Evolutionary conservation across 139 green algal genomes (phyloP).

Genomic region (Desmodesmus armatus): DNA sequence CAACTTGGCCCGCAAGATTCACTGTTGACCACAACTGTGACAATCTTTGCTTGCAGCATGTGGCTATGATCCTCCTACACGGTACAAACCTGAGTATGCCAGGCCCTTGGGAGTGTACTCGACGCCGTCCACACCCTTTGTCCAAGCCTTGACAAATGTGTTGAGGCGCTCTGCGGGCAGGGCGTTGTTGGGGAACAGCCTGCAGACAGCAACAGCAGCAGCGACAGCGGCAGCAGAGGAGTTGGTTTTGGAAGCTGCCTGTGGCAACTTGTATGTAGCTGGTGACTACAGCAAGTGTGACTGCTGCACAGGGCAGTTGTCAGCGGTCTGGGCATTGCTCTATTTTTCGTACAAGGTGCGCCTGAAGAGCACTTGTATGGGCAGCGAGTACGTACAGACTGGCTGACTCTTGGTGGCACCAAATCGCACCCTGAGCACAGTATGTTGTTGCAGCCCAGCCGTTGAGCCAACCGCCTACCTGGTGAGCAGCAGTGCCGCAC

Average conservation of each 20-base stretch:
- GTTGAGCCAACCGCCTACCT: no score
- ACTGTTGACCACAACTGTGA: no score
- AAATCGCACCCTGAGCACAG: no score
- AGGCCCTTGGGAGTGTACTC: constrained; percentile 46
- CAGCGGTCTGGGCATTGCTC: no score
- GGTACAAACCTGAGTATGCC: constrained; percentile 6
- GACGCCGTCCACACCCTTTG: constrained; percentile 7
- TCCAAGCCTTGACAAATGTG: constrained; percentile 34
- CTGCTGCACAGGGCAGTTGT: background rate
- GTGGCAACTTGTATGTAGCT: background rate
- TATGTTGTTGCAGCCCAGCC: no score
- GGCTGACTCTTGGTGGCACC: no score
- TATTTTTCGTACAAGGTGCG: no score
- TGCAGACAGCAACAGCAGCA: background rate
- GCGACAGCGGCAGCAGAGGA: background rate
- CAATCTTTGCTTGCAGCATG: no score
- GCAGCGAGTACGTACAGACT: no score
- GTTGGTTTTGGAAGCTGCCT: background rate
- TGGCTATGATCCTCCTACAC: no score
- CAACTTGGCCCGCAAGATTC: no score
- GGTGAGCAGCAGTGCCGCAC: constrained; percentile 25
- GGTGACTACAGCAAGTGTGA: background rate
- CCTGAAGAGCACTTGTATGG: no score
- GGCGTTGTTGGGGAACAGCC: constrained; percentile 39
- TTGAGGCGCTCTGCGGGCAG: constrained; percentile 11